phyloP scores from a whole-genome alignment of 2,329 filamentous ascomycete genomes.

The Aspergillus amoenus region DNA sequence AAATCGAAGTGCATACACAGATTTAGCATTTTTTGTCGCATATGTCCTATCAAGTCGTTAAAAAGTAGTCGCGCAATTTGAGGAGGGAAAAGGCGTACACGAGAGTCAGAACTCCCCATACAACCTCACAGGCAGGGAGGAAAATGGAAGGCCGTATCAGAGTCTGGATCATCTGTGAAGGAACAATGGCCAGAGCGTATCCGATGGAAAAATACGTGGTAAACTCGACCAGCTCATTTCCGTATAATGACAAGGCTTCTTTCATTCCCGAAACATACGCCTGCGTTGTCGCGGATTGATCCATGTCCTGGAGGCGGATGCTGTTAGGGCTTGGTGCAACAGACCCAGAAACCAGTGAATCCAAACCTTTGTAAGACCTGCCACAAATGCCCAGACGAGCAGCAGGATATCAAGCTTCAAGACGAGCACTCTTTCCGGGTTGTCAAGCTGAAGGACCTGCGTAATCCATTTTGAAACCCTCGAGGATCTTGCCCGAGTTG shows the following conservation, averaged over 20 bases:
- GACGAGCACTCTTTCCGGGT: conserved; percentile 1
- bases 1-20: conserved; percentile 38
- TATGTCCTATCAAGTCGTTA: neutral
- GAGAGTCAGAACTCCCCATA: conserved; percentile 27
- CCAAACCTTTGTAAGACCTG: conserved; percentile 10
- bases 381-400: conserved; percentile 9
- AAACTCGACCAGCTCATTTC: conserved; percentile 44
- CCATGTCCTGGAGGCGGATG: conserved; percentile 6
- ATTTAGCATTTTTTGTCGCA: conserved; percentile 29
- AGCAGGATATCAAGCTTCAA: conserved; percentile 10
- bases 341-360: neutral
- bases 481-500: neutral
- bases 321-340: neutral
- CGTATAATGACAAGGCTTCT: conserved; percentile 39
- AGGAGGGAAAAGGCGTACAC: conserved; percentile 7
- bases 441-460: neutral
- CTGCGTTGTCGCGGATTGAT: conserved; percentile 13
- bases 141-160: conserved; percentile 20
- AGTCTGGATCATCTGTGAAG: conserved; percentile 19
- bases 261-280: conserved; percentile 43
- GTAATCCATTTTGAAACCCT: neutral
- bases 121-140: conserved; percentile 23
- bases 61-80: neutral
- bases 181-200: conserved; percentile 37
- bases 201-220: conserved; percentile 44